These are phyloP conservation scores for Pythium apleroticum DNA, from an alignment of 352 stramenopile species.

Conservation along the genomic window DNA sequence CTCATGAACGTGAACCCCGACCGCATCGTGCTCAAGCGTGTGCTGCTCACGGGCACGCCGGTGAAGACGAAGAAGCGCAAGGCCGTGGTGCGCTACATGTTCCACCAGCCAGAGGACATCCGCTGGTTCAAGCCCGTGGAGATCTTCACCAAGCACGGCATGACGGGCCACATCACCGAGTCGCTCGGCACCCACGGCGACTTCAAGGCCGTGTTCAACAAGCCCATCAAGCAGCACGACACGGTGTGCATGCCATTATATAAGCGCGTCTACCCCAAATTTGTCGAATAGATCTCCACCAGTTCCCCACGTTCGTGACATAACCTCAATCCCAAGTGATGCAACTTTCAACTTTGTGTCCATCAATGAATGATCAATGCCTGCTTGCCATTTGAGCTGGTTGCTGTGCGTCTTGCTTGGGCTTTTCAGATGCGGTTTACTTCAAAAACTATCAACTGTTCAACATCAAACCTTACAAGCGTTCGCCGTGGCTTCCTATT, in stretches of 20 bases:
- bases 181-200: slow-evolving; percentile 98
- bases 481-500: background rate
- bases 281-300: slow-evolving; percentile 50
- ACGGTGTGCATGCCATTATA: slow-evolving; percentile 98
- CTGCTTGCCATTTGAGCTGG: too few species aligned
- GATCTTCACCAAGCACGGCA: slow-evolving; percentile 97
- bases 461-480: background rate
- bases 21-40: slow-evolving; percentile 97
- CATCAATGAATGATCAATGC: too few species aligned
- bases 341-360: too few species aligned
- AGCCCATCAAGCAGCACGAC: slow-evolving; percentile 99
- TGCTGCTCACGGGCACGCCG: slow-evolving; percentile 98
- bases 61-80: slow-evolving; percentile 98
- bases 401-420: too few species aligned
- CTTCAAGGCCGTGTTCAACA: slow-evolving; percentile 99
- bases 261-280: slow-evolving; percentile 99
- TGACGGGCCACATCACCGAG: slow-evolving; percentile 98
- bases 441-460: background rate
- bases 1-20: slow-evolving; percentile 97
- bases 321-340: background rate
- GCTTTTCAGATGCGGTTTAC: too few species aligned
- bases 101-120: slow-evolving; percentile 98
- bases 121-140: slow-evolving; percentile 99
- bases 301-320: background rate
- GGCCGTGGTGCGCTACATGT: slow-evolving; percentile 99